Conservation (phyloP, 495 filamentous ascomycete species). For the Lasiosphaeriaceae sp. region DNA sequence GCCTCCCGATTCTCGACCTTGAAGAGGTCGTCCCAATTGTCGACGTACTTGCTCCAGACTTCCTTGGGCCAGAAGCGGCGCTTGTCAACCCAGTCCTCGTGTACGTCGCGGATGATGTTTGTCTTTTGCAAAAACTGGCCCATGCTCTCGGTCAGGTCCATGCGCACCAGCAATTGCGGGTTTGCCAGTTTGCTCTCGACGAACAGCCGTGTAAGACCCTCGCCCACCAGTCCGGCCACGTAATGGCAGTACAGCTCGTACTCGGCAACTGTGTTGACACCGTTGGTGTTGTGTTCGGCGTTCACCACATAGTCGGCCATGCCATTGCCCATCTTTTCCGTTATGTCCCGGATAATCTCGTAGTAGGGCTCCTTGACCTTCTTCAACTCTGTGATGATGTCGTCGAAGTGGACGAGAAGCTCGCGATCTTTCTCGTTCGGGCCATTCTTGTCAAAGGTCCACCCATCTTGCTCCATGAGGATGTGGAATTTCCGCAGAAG, state of each 20-base stretch:
- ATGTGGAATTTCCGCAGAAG: conserved; percentile 77
- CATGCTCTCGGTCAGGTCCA: conserved; percentile 87
- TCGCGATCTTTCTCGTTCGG: conserved; percentile 93
- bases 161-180: conserved; percentile 71
- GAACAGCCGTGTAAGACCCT: conserved; percentile 87
- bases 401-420: conserved; percentile 85
- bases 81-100: conserved; percentile 82
- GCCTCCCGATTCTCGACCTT: conserved; percentile 72
- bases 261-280: conserved; percentile 77
- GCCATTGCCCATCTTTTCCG: conserved; percentile 91
- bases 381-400: conserved; percentile 80
- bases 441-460: conserved; percentile 82
- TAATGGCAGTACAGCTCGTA: conserved; percentile 98
- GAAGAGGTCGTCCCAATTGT: conserved; percentile 85
- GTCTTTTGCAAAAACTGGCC: conserved; percentile 96
- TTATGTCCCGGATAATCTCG: conserved; percentile 89
- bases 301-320: conserved; percentile 95
- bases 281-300: conserved; percentile 69
- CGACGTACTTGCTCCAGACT: conserved; percentile 93
- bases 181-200: conserved; percentile 87
- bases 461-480: conserved; percentile 75
- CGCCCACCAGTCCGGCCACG: conserved; percentile 93
- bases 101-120: conserved; percentile 95
- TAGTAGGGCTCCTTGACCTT: conserved; percentile 83
- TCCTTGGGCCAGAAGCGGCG: conserved; percentile 91